Evolutionary conservation across 805 yeast species (phyloP).

Genomic region (Teunomyces pallodes): DNA sequence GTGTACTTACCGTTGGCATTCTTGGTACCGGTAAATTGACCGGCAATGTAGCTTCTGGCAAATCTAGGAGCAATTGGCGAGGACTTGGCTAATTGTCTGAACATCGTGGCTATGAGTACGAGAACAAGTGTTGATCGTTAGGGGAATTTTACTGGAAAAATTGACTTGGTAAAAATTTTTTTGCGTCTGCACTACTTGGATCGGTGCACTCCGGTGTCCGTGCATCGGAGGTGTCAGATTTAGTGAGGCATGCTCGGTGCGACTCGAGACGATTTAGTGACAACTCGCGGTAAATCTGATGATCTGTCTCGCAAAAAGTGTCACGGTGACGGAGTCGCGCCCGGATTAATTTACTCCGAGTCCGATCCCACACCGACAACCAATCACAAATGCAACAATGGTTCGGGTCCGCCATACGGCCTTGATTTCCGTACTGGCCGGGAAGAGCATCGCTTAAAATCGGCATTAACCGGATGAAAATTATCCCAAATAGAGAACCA

Average conservation of each 20-base stretch:
- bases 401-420: slow-evolving; percentile 1
- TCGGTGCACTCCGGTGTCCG: slow-evolving; percentile 6
- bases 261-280: slow-evolving; percentile 4
- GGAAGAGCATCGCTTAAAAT: neutral
- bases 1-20: slow-evolving; percentile 80
- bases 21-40: slow-evolving; percentile 62
- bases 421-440: neutral
- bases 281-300: neutral
- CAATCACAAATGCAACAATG: neutral
- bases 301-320: neutral
- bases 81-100: slow-evolving; percentile 32
- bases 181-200: slow-evolving; percentile 11
- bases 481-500: neutral
- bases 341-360: neutral
- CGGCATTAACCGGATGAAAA: neutral
- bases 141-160: neutral
- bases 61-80: slow-evolving; percentile 32
- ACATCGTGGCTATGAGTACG: slow-evolving; percentile 20
- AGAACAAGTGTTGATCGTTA: slow-evolving; percentile 3
- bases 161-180: slow-evolving; percentile 4
- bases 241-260: slow-evolving; percentile 5
- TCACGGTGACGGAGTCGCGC: neutral
- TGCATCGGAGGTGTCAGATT: slow-evolving; percentile 1
- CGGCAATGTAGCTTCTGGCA: slow-evolving; percentile 45
- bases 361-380: neutral